Percentiles rank a stretch among this genome's conserved stretches.
Evolutionary conservation across 2,329 filamentous ascomycete genomes (phyloP).

Genomic region (Cladosporium sp.): DNA sequence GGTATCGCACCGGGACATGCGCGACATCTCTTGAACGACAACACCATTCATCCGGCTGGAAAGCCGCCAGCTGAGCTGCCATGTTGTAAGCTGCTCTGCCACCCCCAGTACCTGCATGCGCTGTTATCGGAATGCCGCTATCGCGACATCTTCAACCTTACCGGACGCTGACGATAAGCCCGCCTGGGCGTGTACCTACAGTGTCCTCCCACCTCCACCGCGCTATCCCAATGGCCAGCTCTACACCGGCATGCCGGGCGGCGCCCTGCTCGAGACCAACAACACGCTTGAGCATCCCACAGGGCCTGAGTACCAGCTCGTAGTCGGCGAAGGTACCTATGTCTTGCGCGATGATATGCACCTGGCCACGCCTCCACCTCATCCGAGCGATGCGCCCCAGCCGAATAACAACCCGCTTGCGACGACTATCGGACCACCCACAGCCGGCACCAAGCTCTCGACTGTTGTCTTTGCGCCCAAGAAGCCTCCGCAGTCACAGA

Average conservation of each 20-base stretch:
- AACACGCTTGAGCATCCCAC: slow-evolving; percentile 77
- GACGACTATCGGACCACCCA: slow-evolving; percentile 77
- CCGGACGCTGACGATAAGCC: slow-evolving; percentile 5
- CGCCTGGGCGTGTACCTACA: slow-evolving; percentile 29
- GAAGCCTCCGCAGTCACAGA: slow-evolving; percentile 34
- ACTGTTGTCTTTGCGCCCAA: slow-evolving; percentile 62
- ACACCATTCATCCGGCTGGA: neutral
- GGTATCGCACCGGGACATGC: neutral
- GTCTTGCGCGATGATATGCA: slow-evolving; percentile 83
- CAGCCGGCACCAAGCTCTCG: slow-evolving; percentile 76
- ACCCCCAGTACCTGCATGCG: slow-evolving; percentile 7
- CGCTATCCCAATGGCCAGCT: slow-evolving; percentile 74
- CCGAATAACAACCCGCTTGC: slow-evolving; percentile 86
- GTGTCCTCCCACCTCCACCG: slow-evolving; percentile 77
- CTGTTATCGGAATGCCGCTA: neutral
- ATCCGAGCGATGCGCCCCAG: slow-evolving; percentile 85
- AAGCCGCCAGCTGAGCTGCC: neutral
- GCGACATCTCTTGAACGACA: slow-evolving; percentile 1
- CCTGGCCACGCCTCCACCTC: slow-evolving; percentile 87
- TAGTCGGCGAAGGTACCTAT: slow-evolving; percentile 93
- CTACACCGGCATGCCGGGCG: slow-evolving; percentile 58
- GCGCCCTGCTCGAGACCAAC: slow-evolving; percentile 83
- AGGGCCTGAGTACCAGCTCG: slow-evolving; percentile 78
- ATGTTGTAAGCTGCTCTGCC: slow-evolving; percentile 8
- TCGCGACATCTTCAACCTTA: neutral